Percentiles rank a stretch among this genome's conserved stretches.
Conservation (phyloP, 441 rosid species). For the Euphorbia celastroides region DNA sequence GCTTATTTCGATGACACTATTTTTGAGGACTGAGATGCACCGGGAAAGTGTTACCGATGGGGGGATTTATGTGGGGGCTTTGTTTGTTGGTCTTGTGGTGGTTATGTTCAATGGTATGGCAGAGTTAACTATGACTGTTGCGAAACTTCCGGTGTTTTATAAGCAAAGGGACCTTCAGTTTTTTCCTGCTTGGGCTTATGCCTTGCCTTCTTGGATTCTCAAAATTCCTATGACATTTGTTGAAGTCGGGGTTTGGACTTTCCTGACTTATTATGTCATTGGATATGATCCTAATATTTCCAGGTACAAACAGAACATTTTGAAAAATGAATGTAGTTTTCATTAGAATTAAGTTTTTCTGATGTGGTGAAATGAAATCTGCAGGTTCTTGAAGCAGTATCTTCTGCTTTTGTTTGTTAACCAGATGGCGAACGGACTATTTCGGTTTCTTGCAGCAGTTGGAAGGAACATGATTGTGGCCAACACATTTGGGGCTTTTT, state of each 20-base stretch:
- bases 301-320: slow-evolving; percentile 31
- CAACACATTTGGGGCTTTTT: slow-evolving; percentile 61
- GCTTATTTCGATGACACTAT: slow-evolving; percentile 45
- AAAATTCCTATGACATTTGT: slow-evolving; percentile 55
- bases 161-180: slow-evolving; percentile 71
- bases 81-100: slow-evolving; percentile 43
- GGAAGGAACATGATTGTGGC: slow-evolving; percentile 75
- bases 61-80: slow-evolving; percentile 51
- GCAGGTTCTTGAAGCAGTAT: slow-evolving; percentile 71
- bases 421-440: slow-evolving; percentile 69
- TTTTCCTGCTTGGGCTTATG: slow-evolving; percentile 69
- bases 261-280: slow-evolving; percentile 59
- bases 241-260: slow-evolving; percentile 60
- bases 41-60: slow-evolving; percentile 42
- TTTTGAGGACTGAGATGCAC: slow-evolving; percentile 60
- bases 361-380: slow-evolving; percentile 13
- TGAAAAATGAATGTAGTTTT: no score
- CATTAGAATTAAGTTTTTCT: neutral
- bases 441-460: slow-evolving; percentile 49
- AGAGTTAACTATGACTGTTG: slow-evolving; percentile 64
- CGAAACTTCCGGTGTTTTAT: slow-evolving; percentile 77
- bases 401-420: slow-evolving; percentile 40
- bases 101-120: slow-evolving; percentile 65
- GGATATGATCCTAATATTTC: slow-evolving; percentile 61
- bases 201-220: slow-evolving; percentile 75